Evolutionary conservation across 106 monocot genomes (phyloP), one percentile per base, ranked within the genome.

Genomic region (Narthecium ossifragum): DNA sequence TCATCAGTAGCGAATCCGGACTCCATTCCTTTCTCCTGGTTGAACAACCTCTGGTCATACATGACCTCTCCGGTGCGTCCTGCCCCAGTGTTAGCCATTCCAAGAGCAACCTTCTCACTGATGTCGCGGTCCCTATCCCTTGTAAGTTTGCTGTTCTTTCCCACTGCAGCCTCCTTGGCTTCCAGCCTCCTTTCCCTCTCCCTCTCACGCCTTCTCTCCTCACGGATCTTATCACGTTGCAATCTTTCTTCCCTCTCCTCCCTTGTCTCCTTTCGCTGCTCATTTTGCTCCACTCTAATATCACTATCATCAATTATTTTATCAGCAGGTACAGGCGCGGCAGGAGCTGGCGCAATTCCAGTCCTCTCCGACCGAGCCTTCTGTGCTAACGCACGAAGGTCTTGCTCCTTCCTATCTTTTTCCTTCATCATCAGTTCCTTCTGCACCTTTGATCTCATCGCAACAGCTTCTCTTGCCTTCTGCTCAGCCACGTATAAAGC

Each of bases 11-110:
- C 83, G 78, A 90, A 90, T 1, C 96, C 96, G 66, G 96, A 96
- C 4, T 76, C 86, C 96, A 96, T 96, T 43, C 96, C 96, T 53
- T 90, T 90, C 25, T 96, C 96, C 62, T 96, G 96, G 62, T 96
- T 96, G 45, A 96, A 96, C n/a, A 96, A 69, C 67, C 96, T 80
- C 53, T 90, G 86, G 51, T 96, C 96, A 64, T 90, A 96, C 80
- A 96, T 90, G 60, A 89, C 83, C 53, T 96, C 90, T 38, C 96
- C 90, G 21, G 53, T 28, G 9, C 71, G 71, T 20, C 73, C 78
- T 17, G 78, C 83, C 36, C 90, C 83, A 26, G 78, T 80, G 51
- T 62, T 90, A 14, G 96, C 96, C 96, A 90, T 86, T 0, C 96
- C 96, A 0, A 96, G 83, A 55, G 96, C 96, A 71, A 90, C 80